Base-by-base conservation (phyloP, 805 yeast genomes). In the Spathaspora sp. region DNA sequence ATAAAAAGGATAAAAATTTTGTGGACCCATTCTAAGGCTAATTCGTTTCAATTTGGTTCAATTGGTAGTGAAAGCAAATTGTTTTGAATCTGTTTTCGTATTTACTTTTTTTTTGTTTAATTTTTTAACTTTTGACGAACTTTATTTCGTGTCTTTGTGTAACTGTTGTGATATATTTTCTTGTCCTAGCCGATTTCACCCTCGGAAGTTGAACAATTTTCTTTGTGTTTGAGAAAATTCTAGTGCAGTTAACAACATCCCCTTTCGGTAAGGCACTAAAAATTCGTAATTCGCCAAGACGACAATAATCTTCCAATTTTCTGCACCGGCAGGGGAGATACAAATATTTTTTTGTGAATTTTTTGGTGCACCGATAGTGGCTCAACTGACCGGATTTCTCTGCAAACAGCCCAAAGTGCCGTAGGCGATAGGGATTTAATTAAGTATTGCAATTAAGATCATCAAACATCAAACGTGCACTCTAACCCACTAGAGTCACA, bases 101-200 rank as follows among this genome's bases (percentile, higher is more conserved):
- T 35, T 35, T 35, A 35, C 14, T 35, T 35, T 35, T 35, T 35
- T 35, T 35, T 29, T 28, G 29, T 32, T 14, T 35, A 35, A 11
- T 35, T 35, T 35, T 35, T 35, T 14, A 35, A 35, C 4, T 11
- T 35, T 35, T 35, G 40, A 35, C 40, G 40, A 35, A 7, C 16
- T 14, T 35, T 16, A 17, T 31, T 44, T n/a, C 47, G 47, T 44
- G 47, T 44, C n/a, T 44, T 44, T 44, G 47, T 44, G 47, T 44
- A 44, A 44, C 23, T 12, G 6, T 12, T 4, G 6, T 42, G 28
- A 19, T 18, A 19, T 42, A 19, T 42, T 42, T 42, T 42, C 44
- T 42, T 42, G 28, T 19, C 16, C 8, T 12, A 42, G 12, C 26
- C 28, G 26, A 42, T 19, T 42, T 14, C 14, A 35, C 40, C 40